A percentile compares a stretch with the other conserved stretches of the same genome.
phyloP scores from a whole-genome alignment of 1,139 yeast genomes.

The Pneumocystis carinii region DNA sequence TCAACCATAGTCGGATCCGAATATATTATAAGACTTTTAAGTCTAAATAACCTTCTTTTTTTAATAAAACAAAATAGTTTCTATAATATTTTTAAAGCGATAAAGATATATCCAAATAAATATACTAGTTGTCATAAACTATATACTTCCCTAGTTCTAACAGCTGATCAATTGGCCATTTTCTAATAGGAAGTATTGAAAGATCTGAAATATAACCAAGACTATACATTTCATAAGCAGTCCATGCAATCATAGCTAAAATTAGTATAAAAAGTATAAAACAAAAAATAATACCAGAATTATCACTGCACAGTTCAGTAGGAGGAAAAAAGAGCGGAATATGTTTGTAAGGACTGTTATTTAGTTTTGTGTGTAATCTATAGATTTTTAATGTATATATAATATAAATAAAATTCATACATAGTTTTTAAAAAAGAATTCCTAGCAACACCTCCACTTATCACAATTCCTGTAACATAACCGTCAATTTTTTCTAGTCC shows the following conservation, averaged over 20 bases:
- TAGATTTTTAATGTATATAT: background rate
- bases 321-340: conserved; percentile 39
- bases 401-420: background rate
- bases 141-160: background rate
- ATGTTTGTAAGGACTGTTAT: conserved; percentile 1
- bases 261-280: background rate
- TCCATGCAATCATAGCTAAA: conserved; percentile 82
- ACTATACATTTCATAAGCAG: conserved; percentile 78
- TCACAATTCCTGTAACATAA: conserved; percentile 5
- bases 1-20: background rate
- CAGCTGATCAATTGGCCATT: conserved; percentile 44
- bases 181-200: conserved; percentile 44
- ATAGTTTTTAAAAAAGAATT: conserved; percentile 1
- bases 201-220: conserved; percentile 18
- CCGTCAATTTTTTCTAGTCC: background rate
- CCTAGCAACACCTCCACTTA: conserved; percentile 14
- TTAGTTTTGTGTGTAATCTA: conserved; percentile 7
- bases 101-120: background rate
- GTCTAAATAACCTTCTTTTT: background rate
- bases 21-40: background rate
- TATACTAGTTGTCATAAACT: background rate
- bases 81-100: background rate
- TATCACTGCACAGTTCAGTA: conserved; percentile 69
- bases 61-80: no score
- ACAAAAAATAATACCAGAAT: conserved; percentile 33